phyloP scores from a whole-genome alignment of 1,284 basidiomycete species.

The Ceratobasidium sp. region DNA sequence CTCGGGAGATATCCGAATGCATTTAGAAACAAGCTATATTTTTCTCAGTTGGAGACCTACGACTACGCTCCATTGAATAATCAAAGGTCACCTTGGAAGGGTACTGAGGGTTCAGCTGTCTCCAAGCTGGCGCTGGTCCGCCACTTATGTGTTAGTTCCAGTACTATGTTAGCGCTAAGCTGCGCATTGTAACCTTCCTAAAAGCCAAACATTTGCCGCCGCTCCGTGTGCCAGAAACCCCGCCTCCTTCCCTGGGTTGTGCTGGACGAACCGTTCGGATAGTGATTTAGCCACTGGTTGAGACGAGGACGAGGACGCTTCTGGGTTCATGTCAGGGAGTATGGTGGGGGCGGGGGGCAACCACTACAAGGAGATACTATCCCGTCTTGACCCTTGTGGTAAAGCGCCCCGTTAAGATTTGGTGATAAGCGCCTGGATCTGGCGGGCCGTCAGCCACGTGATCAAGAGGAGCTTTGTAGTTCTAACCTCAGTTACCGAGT shows the following conservation, averaged over 20 bases:
- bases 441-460: no score
- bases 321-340: neutral
- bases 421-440: no score
- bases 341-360: no score
- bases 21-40: neutral
- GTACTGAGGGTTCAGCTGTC: neutral
- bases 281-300: neutral
- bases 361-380: no score
- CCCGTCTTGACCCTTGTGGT: no score
- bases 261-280: neutral
- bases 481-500: no score
- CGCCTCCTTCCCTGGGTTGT: neutral
- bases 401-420: no score
- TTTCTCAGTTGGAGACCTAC: no score
- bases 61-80: no score
- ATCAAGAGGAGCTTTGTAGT: no score
- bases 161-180: neutral
- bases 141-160: neutral
- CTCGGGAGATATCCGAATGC: constrained; percentile 4
- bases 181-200: neutral
- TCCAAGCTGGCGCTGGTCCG: neutral
- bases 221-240: neutral
- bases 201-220: neutral
- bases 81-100: neutral
- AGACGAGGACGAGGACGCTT: neutral